Evolutionary conservation across 83 land plant genomes (phyloP).

Genomic region (Thuja plicata): DNA sequence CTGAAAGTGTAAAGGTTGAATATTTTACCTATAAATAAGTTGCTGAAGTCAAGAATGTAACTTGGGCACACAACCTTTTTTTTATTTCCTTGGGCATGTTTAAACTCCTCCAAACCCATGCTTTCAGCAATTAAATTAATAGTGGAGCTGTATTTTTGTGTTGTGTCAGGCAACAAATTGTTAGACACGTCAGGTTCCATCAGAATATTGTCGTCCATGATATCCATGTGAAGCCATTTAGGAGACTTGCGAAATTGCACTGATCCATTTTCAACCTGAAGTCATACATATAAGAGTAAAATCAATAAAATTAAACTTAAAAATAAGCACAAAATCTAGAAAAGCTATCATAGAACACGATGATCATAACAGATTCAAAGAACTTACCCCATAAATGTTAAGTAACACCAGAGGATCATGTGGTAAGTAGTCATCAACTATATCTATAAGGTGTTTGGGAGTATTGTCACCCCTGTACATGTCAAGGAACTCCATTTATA

Average conservation of each 20-base stretch:
- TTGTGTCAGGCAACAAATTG: background rate
- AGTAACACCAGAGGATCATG: slow-evolving; percentile 39
- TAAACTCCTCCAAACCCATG: slow-evolving; percentile 7
- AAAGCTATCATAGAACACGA: background rate
- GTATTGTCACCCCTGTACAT: slow-evolving; percentile 58
- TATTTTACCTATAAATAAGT: slow-evolving; percentile 56
- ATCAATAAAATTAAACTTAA: slow-evolving; percentile 1
- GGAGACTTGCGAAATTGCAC: slow-evolving; percentile 25
- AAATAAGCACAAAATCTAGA: background rate
- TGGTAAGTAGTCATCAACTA: slow-evolving; percentile 60
- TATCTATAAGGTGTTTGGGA: slow-evolving; percentile 49
- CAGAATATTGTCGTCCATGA: slow-evolving; percentile 77
- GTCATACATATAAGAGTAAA: slow-evolving; percentile 17
- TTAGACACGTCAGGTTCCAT: slow-evolving; percentile 30
- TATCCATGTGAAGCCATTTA: slow-evolving; percentile 72
- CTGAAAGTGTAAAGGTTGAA: background rate
- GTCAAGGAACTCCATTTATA: background rate
- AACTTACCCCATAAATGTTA: slow-evolving; percentile 25
- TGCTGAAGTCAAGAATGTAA: slow-evolving; percentile 68
- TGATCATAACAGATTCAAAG: background rate
- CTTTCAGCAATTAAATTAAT: background rate
- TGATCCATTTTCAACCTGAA: slow-evolving; percentile 23
- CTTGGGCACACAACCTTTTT: slow-evolving; percentile 42
- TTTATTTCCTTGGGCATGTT: background rate
- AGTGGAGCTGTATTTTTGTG: slow-evolving; percentile 5